Evolutionary conservation across 164 flowering plant genomes (phyloP), one percentile per base, ranked within the genome.

Genomic region (Annona squamosa): DNA sequence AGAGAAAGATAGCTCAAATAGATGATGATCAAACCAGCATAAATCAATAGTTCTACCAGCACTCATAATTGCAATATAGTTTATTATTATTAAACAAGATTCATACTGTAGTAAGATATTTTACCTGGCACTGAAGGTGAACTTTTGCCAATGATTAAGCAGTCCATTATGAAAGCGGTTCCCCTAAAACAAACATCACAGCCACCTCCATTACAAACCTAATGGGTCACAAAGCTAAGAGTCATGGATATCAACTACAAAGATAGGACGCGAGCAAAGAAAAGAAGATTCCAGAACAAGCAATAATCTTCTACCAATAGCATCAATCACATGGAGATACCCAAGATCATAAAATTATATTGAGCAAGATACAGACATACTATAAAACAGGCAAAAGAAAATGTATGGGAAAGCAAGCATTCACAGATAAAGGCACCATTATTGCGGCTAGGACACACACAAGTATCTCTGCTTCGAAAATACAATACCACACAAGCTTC

Each of bases 71-170:
- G 13, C 59, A 52, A 52, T 16, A 52, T 5, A 52, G 59, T 4
- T 10, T 52, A 2, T 52, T 2, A 52, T 66, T 41, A 4, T 0
- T 4, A 37, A 19, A 3, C 4, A 9, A 61, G 46, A 75, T 4
- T 57, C 52, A 67, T 9, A 67, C 67, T 48, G 67, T 41, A 63
- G 52, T 19, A 26, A 68, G 44, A n/a, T 46, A 5, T 12, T 52
- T 81, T 85, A 93, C 99, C 99, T 96, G 72, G 99, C 97, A 80
- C 92, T 96, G 73, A 96, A 91, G 26, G 95, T 96, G 87, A 86
- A 96, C 86, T 91, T 91, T 81, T 88, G 99, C 98, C 99, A 93
- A 80, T 93, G 98, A 77, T 75, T 93, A 75, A 90, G 87, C 69
- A 96, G 86, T 70, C 91, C 94, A 73, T 93, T 95, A 72, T 96